A percentile compares a stretch with the other conserved stretches of the same genome.
These are phyloP conservation scores for Dendrocalamus latiflorus DNA, from an alignment of 202 grass and related monocot genomes.

Conservation along the genomic window DNA sequence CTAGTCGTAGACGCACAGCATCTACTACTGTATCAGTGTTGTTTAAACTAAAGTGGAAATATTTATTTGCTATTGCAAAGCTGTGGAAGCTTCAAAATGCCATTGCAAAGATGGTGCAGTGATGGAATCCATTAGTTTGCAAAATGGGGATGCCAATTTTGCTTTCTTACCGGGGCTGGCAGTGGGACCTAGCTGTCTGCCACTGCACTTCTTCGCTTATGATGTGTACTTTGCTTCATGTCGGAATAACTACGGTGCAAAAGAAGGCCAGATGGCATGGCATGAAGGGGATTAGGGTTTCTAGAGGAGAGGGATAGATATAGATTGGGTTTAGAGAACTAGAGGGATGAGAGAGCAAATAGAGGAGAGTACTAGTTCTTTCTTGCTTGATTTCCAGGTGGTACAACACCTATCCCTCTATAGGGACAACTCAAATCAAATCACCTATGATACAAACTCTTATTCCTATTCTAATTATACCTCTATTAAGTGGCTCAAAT, in stretches of 20 bases:
- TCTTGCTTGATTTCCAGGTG: neutral
- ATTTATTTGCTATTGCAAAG: slow-evolving; percentile 4
- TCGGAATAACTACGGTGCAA: neutral
- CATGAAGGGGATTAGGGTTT: neutral
- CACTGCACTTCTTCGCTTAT: neutral
- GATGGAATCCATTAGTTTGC: neutral
- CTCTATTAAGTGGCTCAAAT: neutral
- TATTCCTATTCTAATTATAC: neutral
- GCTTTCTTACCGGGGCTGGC: neutral
- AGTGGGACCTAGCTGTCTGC: neutral
- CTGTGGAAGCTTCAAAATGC: neutral
- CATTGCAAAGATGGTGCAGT: neutral
- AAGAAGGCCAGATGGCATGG: neutral
- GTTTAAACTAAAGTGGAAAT: neutral
- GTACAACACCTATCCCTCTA: neutral
- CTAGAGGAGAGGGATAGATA: neutral
- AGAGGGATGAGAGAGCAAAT: neutral
- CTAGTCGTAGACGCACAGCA: neutral
- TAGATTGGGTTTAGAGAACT: neutral
- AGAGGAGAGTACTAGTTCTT: neutral
- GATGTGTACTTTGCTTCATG: neutral
- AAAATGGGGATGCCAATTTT: neutral
- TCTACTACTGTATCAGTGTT: neutral
- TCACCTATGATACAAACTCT: neutral
- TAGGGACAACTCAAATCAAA: neutral